phyloP scores from a whole-genome alignment of 257 asterid genomes.

The Ocimum tenuiflorum region DNA sequence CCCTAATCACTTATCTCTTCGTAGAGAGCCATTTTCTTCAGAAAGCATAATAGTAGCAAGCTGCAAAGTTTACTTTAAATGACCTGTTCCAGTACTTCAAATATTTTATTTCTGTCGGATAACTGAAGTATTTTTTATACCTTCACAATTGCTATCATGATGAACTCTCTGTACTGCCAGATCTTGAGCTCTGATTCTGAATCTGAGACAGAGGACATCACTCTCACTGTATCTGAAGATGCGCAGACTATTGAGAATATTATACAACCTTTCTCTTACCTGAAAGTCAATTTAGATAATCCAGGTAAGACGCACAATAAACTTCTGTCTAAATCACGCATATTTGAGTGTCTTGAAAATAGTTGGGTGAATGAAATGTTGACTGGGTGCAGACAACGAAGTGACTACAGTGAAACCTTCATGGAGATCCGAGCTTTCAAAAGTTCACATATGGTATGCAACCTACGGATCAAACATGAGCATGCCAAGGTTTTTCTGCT shows the following conservation, averaged over 20 bases:
- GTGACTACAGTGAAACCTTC: slow-evolving; percentile 26
- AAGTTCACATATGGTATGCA: slow-evolving; percentile 74
- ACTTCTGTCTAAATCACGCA: not conserved
- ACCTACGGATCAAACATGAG: slow-evolving; percentile 80
- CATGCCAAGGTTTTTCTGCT: slow-evolving; percentile 61
- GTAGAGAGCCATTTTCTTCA: not conserved
- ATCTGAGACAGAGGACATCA: slow-evolving; percentile 32
- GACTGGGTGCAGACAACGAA: slow-evolving; percentile 35
- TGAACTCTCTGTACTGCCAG: slow-evolving; percentile 30
- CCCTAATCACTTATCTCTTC: not conserved
- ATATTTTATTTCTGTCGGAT: not conserved
- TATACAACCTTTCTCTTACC: slow-evolving; percentile 48
- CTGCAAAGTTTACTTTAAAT: not conserved
- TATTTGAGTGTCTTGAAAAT: slow-evolving; percentile 4
- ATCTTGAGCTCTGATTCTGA: slow-evolving; percentile 64
- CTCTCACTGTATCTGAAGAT: slow-evolving; percentile 24
- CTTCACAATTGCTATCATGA: not conserved
- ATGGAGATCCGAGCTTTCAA: slow-evolving; percentile 72
- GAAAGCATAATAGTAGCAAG: not conserved
- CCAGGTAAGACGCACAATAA: slow-evolving; percentile 26
- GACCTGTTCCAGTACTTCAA: not conserved
- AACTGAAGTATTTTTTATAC: not conserved
- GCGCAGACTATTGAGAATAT: slow-evolving; percentile 40
- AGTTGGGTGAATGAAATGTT: slow-evolving; percentile 22
- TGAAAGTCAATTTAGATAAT: slow-evolving; percentile 44